Base-by-base conservation (phyloP, 129 eudicot genomes). In the Saposhnikovia divaricata region DNA sequence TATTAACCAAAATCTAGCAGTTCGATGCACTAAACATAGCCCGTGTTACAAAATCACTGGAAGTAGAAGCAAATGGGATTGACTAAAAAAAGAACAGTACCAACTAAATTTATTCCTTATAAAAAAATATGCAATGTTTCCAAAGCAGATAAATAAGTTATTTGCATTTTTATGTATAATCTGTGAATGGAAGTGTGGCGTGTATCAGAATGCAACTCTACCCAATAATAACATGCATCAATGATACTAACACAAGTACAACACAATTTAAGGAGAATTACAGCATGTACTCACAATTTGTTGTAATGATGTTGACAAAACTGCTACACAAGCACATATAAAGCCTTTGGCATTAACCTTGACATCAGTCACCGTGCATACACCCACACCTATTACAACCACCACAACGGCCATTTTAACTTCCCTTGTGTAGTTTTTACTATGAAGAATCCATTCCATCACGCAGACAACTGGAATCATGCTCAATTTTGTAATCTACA, bases 381-480 rank as follows among this genome's bases (percentile, higher is more conserved):
- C 96, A 25, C 98, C 98, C 50, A 93, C 98, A 6, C 98, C 98
- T 55, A 93, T 87, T 78, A 93, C 93, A 72, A 93, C 98, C 63
- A 90, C 91, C 63, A 93, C 84, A 55, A 93, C 93, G 23, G 93
- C 50, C 78, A 87, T 74, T 72, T 90, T 93, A 38, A 89, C 91
- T 83, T 93, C 93, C 65, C 79, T 90, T 5, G 93, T 75, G 84
- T 89, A 93, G 15, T 79, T 83, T 83, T 88, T 89, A 45, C 73
- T 89, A 74, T 93, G 93, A 77, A 93, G 83, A 76, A 93, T 83
- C 94, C 94, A 89, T 77, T 93, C 98, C 97, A 93, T 84, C 12
- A 93, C 80, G 59, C 98, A 93, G 45, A 89, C 94, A 65, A 93
- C 98, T 5, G 98, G 98, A 81, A 93, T 93, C 98, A 93, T 93